Conservation (phyloP, 805 yeast species). For the Cyberlindnera mycetangii region DNA sequence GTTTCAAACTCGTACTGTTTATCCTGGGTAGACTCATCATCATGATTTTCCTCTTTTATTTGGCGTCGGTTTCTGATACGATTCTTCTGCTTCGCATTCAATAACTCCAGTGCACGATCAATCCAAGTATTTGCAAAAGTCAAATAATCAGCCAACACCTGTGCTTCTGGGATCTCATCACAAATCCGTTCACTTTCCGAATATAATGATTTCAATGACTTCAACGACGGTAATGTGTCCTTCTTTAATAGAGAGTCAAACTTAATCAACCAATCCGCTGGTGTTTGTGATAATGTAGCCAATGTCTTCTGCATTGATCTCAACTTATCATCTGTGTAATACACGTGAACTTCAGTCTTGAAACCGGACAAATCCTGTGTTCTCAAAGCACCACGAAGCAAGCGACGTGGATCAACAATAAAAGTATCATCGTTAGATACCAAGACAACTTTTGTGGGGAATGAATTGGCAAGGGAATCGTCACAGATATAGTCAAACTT, state of each 20-base stretch:
- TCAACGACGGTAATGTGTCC: conserved; percentile 45
- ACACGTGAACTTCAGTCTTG: conserved; percentile 43
- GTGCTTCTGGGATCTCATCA: conserved; percentile 37
- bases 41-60: conserved; percentile 8
- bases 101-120: conserved; percentile 50
- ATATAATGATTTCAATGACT: conserved; percentile 41
- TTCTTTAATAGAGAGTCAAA: conserved; percentile 40
- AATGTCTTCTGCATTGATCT: conserved; percentile 36
- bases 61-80: conserved; percentile 29
- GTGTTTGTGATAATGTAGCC: conserved; percentile 41
- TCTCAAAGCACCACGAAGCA: conserved; percentile 19
- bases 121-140: conserved; percentile 48
- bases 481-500: conserved; percentile 49
- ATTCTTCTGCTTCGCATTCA: conserved; percentile 41
- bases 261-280: conserved; percentile 48
- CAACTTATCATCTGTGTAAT: conserved; percentile 52
- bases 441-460: conserved; percentile 52
- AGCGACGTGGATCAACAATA: conserved; percentile 33
- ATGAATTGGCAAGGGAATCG: conserved; percentile 45
- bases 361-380: conserved; percentile 11
- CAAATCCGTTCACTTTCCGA: conserved; percentile 54
- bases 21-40: conserved; percentile 1
- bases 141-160: conserved; percentile 39
- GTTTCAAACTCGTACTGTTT: conserved; percentile 18
- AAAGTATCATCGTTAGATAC: conserved; percentile 32